Conservation (phyloP, 495 filamentous ascomycete genomes). For the Neurospora sp. region DNA sequence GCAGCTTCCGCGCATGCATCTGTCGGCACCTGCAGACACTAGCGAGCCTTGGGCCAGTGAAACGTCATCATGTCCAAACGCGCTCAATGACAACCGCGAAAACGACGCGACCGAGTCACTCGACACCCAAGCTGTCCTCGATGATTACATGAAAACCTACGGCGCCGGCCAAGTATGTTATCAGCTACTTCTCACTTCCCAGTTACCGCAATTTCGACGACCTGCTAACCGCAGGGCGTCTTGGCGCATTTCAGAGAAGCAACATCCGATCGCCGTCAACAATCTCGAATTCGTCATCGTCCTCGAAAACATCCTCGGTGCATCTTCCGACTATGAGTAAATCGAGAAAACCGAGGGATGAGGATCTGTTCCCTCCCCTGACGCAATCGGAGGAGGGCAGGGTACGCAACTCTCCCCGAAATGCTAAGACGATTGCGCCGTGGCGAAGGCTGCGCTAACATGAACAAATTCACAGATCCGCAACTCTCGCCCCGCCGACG, state of each 20-base stretch:
- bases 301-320: not conserved
- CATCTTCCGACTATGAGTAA: not conserved
- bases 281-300: not conserved
- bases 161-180: constrained; percentile 18
- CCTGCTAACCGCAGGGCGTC: not conserved
- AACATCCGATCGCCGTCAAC: not conserved
- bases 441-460: not conserved
- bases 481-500: not conserved
- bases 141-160: constrained; percentile 13
- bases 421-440: not conserved
- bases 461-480: not conserved
- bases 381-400: not conserved
- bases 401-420: not conserved
- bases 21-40: not conserved
- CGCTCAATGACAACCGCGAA: not conserved
- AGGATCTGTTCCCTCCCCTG: not conserved
- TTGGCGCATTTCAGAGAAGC: not conserved
- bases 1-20: not conserved
- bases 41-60: not conserved
- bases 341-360: not conserved
- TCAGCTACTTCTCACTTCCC: not conserved
- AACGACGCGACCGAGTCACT: constrained; percentile 16
- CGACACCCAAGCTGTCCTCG: constrained; percentile 17
- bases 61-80: not conserved
- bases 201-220: not conserved